Evolutionary conservation across 306 rosid species (phyloP).

Genomic region (Pyrus betulifolia): DNA sequence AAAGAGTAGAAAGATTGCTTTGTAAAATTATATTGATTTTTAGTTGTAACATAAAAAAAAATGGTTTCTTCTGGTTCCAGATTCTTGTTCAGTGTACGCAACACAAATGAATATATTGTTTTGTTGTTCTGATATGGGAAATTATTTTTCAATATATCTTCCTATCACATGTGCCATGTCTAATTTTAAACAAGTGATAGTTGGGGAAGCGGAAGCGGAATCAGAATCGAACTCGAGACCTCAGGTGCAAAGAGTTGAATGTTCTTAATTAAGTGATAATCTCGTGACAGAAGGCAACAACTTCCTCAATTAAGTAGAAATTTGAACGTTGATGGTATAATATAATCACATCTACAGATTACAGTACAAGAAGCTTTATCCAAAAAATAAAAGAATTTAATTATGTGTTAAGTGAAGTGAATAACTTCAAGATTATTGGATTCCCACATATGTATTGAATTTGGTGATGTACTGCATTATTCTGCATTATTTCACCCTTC

Average conservation of each 20-base stretch:
- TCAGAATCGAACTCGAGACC: background rate
- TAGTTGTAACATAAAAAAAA: background rate
- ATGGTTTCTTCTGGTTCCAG: background rate
- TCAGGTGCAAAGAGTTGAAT: too few species aligned
- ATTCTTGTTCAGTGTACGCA: background rate
- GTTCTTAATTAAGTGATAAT: background rate
- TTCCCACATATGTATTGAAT: background rate
- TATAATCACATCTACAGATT: background rate
- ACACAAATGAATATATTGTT: background rate
- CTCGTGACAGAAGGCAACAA: background rate
- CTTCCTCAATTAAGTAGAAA: background rate
- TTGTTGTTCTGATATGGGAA: background rate
- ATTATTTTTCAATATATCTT: background rate
- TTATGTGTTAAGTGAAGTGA: background rate
- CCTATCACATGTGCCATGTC: background rate
- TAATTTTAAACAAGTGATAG: background rate
- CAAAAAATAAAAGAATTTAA: background rate
- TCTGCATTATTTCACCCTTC: constrained; percentile 17
- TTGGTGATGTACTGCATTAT: background rate
- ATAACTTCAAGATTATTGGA: background rate
- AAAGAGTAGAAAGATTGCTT: background rate
- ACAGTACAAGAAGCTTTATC: background rate
- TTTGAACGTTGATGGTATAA: background rate
- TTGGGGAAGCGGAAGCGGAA: background rate
- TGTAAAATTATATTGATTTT: constrained; percentile 5